phyloP scores from a whole-genome alignment of 2,329 filamentous ascomycete genomes.

The Paraconiothyrium brasiliense region DNA sequence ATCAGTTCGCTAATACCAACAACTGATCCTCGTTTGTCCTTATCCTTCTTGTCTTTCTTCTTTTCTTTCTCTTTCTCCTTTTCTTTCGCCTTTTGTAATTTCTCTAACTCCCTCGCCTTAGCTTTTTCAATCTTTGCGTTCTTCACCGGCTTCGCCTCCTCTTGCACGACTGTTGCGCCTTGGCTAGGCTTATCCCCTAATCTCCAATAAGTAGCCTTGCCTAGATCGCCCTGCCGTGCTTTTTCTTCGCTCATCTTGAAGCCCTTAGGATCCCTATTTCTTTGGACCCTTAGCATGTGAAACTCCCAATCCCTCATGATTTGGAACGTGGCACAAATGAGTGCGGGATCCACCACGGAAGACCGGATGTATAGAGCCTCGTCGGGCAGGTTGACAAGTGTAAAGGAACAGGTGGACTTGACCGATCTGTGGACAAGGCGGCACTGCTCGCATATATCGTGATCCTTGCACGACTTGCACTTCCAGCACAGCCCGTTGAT shows the following conservation, averaged over 20 bases:
- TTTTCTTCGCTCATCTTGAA: slow-evolving; percentile 33
- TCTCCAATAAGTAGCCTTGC: slow-evolving; percentile 37
- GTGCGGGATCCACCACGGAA: slow-evolving; percentile 31
- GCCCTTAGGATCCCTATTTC: slow-evolving; percentile 24
- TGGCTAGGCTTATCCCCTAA: background rate
- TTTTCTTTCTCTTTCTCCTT: slow-evolving; percentile 4
- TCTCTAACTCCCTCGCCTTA: slow-evolving; percentile 3
- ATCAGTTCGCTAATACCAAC: slow-evolving; percentile 4
- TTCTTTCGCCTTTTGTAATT: slow-evolving; percentile 3
- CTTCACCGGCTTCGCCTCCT: background rate
- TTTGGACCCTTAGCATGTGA: slow-evolving; percentile 36
- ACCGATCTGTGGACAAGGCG: slow-evolving; percentile 21
- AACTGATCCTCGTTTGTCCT: background rate
- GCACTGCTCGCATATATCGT: slow-evolving; percentile 39
- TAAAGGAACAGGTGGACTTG: slow-evolving; percentile 30
- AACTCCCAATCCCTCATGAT: slow-evolving; percentile 48
- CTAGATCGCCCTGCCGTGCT: slow-evolving; percentile 35
- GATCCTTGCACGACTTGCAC: slow-evolving; percentile 36
- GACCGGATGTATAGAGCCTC: slow-evolving; percentile 42
- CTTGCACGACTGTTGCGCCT: background rate
- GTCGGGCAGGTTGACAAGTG: slow-evolving; percentile 37
- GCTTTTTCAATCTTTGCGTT: background rate
- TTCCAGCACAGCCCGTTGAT: slow-evolving; percentile 39
- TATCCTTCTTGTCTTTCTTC: slow-evolving; percentile 2
- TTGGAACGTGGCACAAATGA: slow-evolving; percentile 43